Base-by-base conservation (phyloP, 164 flowering plant species). In the Vitis rotundifolia region DNA sequence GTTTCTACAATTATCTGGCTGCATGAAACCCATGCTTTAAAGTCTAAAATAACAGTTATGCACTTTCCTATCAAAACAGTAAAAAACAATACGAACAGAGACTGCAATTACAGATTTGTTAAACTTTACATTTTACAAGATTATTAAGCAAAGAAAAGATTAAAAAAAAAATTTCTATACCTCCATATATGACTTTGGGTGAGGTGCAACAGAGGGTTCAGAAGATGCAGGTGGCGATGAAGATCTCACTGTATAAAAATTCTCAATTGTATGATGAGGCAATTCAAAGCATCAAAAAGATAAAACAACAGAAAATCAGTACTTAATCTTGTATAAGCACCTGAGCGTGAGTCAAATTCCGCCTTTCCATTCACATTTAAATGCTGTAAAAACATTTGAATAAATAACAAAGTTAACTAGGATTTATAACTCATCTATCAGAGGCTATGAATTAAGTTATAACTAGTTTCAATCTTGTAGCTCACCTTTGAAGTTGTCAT, bases 111-210 rank as follows among this genome's bases (percentile, higher is more conserved):
- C 14, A 14, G 31, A 60, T 11, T 29, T 6, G 9, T 9, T 60
- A 31, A 29, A 31, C 26, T 1, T 22, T 22, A 22, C 26, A 22
- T 22, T 7, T 29, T 5, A 0, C 15, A 66, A 55, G 29, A 11
- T 11, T 9, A 9, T 22, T 7, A 72, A 53, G 26, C 26, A 8
- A 16, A 59, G 48, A 37, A 31, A 58, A 53, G 18, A 22, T 22
- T 57, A 18, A 26, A 44, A 13, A 31, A 67, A 15, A 48, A 31
- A 50, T 18, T 28, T 64, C 60, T 47, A 65, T 72, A 92, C 99
- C 85, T 96, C 98, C 94, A 81, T 86, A 73, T 87, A 96, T 22
- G 93, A 86, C 77, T 88, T 91, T 57, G 98, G 89, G 69, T 91
- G 97, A 60, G 88, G 92, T 58, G 90, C 84, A 58, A 44, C 76